These are phyloP conservation scores for Petunia hybrid DNA, from an alignment of 305 asterid genomes.

Conservation along the genomic window DNA sequence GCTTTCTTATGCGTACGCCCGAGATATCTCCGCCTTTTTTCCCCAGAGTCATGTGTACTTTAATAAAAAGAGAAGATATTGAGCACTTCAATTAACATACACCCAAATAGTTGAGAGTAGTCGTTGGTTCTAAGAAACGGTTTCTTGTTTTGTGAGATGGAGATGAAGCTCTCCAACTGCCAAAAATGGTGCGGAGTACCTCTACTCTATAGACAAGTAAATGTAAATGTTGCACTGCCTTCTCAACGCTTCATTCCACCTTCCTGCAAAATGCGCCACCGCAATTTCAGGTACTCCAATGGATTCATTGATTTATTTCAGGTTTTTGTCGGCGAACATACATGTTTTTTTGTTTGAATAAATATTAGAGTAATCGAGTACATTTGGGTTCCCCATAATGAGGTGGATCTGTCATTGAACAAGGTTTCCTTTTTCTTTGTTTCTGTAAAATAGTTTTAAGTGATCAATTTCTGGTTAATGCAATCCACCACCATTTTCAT, in stretches of 20 bases:
- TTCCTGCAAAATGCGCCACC: slow-evolving; percentile 75
- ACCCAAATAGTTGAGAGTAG: slow-evolving; percentile 2
- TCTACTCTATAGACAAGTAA: slow-evolving; percentile 43
- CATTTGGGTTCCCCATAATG: background rate
- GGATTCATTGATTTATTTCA: background rate
- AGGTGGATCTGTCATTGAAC: background rate
- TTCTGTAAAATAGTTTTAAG: background rate
- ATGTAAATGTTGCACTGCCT: slow-evolving; percentile 50
- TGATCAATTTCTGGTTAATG: slow-evolving; percentile 10
- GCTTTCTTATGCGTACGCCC: background rate
- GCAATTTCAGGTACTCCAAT: slow-evolving; percentile 56
- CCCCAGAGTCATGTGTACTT: background rate
- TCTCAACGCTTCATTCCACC: slow-evolving; percentile 55
- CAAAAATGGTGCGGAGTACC: slow-evolving; percentile 45
- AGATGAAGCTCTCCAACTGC: slow-evolving; percentile 62
- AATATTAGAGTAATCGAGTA: background rate
- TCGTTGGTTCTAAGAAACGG: slow-evolving; percentile 72
- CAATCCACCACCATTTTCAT: background rate
- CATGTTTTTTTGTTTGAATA: background rate
- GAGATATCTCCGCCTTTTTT: background rate
- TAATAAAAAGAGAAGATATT: background rate
- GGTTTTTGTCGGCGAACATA: background rate
- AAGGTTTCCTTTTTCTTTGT: background rate
- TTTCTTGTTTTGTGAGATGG: slow-evolving; percentile 55
- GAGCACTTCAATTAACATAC: slow-evolving; percentile 16